Evolutionary conservation across 495 filamentous ascomycete species (phyloP).

Genomic region (Niebla homalea): DNA sequence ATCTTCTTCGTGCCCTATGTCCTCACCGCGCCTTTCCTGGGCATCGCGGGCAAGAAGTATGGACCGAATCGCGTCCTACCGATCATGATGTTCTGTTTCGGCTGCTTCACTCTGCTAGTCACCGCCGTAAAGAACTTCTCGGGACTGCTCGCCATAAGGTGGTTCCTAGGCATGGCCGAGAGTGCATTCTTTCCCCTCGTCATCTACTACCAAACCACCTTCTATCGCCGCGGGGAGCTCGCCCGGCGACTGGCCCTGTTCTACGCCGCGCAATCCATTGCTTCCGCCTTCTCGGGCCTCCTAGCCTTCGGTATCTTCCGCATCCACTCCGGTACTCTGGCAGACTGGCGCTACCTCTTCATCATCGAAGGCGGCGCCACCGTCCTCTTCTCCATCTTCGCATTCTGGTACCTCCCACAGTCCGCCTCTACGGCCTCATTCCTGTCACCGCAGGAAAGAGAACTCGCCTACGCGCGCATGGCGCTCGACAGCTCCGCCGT

Average conservation of each 20-base stretch:
- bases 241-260: constrained; percentile 64
- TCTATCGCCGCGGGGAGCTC: constrained; percentile 66
- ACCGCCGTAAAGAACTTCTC: constrained; percentile 47
- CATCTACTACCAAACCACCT: constrained; percentile 46
- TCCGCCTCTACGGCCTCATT: constrained; percentile 52
- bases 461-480: constrained; percentile 59
- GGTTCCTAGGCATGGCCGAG: constrained; percentile 60
- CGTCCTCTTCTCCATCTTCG: constrained; percentile 49
- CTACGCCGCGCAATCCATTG: constrained; percentile 64
- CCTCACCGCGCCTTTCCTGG: constrained; percentile 50
- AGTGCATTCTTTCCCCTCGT: constrained; percentile 62
- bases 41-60: constrained; percentile 55
- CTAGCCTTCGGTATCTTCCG: constrained; percentile 67
- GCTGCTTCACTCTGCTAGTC: constrained; percentile 42
- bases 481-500: constrained; percentile 57
- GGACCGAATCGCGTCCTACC: constrained; percentile 52
- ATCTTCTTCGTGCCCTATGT: constrained; percentile 76
- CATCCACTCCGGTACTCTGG: constrained; percentile 41
- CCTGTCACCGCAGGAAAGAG: constrained; percentile 49
- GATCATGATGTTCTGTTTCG: constrained; percentile 54
- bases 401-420: constrained; percentile 56
- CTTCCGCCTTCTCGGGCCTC: constrained; percentile 59
- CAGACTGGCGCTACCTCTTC: constrained; percentile 64
- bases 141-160: constrained; percentile 52
- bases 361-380: constrained; percentile 58